Conservation (phyloP, 2,329 filamentous ascomycete species). For the Thielaviopsis populi region DNA sequence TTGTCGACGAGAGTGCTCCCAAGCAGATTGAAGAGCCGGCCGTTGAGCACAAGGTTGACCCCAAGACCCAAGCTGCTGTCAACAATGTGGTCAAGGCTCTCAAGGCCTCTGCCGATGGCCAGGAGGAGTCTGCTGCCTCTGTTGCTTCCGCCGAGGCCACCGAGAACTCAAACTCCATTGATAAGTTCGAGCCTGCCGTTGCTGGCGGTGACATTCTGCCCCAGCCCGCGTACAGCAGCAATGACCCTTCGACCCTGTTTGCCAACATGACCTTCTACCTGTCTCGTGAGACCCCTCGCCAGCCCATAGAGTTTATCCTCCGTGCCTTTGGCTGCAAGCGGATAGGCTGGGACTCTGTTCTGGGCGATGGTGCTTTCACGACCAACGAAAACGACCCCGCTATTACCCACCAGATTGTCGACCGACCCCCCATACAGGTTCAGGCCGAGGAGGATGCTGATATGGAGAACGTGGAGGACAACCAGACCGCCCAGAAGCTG, state of each 20-base stretch:
- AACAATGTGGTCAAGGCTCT: conserved; percentile 55
- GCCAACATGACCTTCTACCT: conserved; percentile 81
- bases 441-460: conserved; percentile 31
- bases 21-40: conserved; percentile 33
- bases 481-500: conserved; percentile 45
- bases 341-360: conserved; percentile 82
- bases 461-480: conserved; percentile 38
- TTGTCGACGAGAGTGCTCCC: conserved; percentile 8
- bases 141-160: conserved; percentile 29
- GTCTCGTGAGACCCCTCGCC: conserved; percentile 81
- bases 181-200: conserved; percentile 78
- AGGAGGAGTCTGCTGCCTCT: conserved; percentile 28
- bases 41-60: conserved; percentile 38
- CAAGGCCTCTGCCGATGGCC: conserved; percentile 36
- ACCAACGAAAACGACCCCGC: conserved; percentile 71
- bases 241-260: conserved; percentile 62
- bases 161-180: conserved; percentile 49
- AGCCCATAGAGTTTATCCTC: conserved; percentile 82
- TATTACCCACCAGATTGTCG: conserved; percentile 94
- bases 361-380: conserved; percentile 86
- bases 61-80: conserved; percentile 49
- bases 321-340: conserved; percentile 91
- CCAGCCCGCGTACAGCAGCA: conserved; percentile 56
- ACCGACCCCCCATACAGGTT: conserved; percentile 62
- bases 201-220: conserved; percentile 73